Base-by-base conservation (phyloP, 345 rosid species). In the Firmiana major region DNA sequence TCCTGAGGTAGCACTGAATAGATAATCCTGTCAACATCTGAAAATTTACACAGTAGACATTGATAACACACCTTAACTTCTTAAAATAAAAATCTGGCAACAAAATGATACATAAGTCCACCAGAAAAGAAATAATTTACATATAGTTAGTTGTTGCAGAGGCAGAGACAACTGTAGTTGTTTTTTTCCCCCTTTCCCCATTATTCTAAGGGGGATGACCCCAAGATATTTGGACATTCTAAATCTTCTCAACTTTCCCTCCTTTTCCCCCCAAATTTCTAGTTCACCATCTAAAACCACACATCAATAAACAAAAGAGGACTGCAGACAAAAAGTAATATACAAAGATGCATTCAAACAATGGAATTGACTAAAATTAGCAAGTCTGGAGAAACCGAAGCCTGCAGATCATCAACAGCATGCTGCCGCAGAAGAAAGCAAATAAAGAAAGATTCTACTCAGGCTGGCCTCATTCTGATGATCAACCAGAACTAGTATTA, bases 1-100 rank as follows among this genome's bases (percentile, higher is more conserved):
- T 89, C 92, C 58, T 71, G 87, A 76, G 94, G 92, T 79, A 89
- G 73, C 17, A 81, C 89, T 11, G 92, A 90, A 81, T 88, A 88
- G 15, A 90, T 81, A 68, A 88, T 84, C 79, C 75, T 79, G 74
- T 81, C 87, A 12, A 77, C 83, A 83, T 88, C 92, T 88, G 87
- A 79, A 82, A 78, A 75, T 26, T 70, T 69, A 46, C 78, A 13
- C 57, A 64, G 21, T 34, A 48, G 28, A 75, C 13, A 49, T 71
- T 76, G 60, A 38, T 49, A 80, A 83, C 79, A 71, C 53, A 69
- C 24, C 66, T 79, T 73, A 45, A 76, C 60, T 19, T 34, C 38
- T 21, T 4, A 58, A 77, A 65, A 19, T 11, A 42, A n/a, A 71
- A 71, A 17, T 49, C 53, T 71, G 28, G 40, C 28, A 53, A 31